Evolutionary conservation across 2,329 filamentous ascomycete species (phyloP).

Genomic region (Pseudogymnoascus destructans): DNA sequence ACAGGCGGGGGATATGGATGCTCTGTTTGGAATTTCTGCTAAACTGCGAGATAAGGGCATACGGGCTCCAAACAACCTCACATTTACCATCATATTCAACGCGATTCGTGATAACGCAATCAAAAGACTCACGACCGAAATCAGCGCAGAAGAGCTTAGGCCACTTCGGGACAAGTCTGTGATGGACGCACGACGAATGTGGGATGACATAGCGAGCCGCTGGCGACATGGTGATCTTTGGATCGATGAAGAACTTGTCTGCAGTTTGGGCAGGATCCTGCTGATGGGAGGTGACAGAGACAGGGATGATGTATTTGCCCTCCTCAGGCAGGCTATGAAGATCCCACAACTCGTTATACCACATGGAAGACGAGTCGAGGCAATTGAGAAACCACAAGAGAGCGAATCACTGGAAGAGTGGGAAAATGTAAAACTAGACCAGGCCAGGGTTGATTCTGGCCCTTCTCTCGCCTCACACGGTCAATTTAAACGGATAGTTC

Average conservation of each 20-base stretch:
- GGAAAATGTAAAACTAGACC: conserved; percentile 1
- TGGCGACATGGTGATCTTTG: conserved; percentile 60
- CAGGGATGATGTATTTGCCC: conserved; percentile 56
- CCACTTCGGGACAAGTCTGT: conserved; percentile 35
- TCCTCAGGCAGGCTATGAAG: conserved; percentile 73
- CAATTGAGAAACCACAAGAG: background rate
- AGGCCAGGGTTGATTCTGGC: background rate
- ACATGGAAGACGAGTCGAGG: background rate
- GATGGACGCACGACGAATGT: conserved; percentile 58
- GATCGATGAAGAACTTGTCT: conserved; percentile 68
- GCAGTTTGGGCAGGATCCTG: conserved; percentile 69
- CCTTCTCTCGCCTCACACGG: conserved; percentile 5
- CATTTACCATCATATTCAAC: conserved; percentile 74
- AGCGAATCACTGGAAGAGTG: conserved; percentile 9
- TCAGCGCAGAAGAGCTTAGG: conserved; percentile 24
- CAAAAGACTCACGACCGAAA: conserved; percentile 17
- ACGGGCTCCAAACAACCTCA: conserved; percentile 53
- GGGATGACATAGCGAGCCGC: conserved; percentile 64
- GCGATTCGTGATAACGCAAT: conserved; percentile 45
- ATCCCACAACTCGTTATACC: conserved; percentile 39
- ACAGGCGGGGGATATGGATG: conserved; percentile 60
- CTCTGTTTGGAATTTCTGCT: conserved; percentile 64
- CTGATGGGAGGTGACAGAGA: conserved; percentile 50
- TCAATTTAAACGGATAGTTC: conserved; percentile 4
- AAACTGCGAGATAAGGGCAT: conserved; percentile 52